Base-by-base conservation (phyloP, 1,284 basidiomycete genomes). In the Abortiporus biennis region DNA sequence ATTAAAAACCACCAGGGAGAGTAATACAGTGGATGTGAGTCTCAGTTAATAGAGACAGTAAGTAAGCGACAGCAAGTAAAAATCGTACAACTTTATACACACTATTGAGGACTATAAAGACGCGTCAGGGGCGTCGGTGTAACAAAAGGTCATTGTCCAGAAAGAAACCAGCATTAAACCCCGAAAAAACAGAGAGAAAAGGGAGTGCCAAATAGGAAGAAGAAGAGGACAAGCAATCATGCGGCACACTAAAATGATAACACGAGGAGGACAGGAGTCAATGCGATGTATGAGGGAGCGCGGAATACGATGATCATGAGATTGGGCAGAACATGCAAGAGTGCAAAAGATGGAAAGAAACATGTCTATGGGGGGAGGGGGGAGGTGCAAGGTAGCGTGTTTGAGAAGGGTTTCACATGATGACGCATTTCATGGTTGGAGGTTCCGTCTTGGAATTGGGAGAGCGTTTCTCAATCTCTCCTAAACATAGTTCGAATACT, bases 401-500 rank as follows among this genome's bases (percentile, higher is more conserved):
- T 49, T 44, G 45, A 51, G 21, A 23, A 31, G 36, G 40, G 27
- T 44, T 54, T 78, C 78, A 88, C 85, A 87, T 87, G 57, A 87
- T 62, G 49, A 75, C 49, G 62, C 85, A 89, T 53, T 66, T 71
- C 56, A 67, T 74, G n/a, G 67, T 60, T 49, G 71, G 70, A 25
- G 79, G 78, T 49, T 71, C 83, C 5, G 68, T 54, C 59, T 83
- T 74, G 58, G 71, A 73, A 45, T 71, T 74, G 24, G 77, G 72
- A 38, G 72, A 67, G 45, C 76, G 69, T 57, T 81, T 85, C 72
- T 92, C 88, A 53, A 96, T 93, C 64, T 96, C 88, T 31, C 69
- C 79, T 45, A 96, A 74, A 57, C 91, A 89, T 33, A 86, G 72
- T 54, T 96, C 90, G 51, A 96, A 96, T 6, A 93, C 91, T 58